phyloP scores from a whole-genome alignment of 2,329 filamentous ascomycete species.

The Penicillium sp. region DNA sequence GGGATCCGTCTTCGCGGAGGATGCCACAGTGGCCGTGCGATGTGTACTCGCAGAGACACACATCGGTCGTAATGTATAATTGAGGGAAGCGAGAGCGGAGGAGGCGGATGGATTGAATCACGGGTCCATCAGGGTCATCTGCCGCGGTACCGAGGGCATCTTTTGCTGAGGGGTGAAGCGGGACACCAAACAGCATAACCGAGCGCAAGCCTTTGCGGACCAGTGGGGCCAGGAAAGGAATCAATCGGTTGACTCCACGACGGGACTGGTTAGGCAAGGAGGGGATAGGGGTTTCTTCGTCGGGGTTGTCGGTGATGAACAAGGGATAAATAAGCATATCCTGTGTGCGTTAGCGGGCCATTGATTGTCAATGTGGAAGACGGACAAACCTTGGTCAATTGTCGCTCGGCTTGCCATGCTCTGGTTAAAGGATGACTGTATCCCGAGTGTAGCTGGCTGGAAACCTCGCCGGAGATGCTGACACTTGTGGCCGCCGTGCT shows the following conservation, averaged over 20 bases:
- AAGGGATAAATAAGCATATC: constrained; percentile 98
- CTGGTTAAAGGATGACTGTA: constrained; percentile 79
- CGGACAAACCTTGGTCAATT: constrained; percentile 73
- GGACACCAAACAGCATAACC: constrained; percentile 95
- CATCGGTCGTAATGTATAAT: constrained; percentile 87
- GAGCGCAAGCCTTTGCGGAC: constrained; percentile 87
- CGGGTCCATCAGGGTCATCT: constrained; percentile 89
- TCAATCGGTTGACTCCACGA: constrained; percentile 80
- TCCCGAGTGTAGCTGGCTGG: constrained; percentile 79
- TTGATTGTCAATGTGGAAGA: background rate
- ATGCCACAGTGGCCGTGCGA: constrained; percentile 98
- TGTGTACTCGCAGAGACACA: constrained; percentile 98
- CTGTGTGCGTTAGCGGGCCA: constrained; percentile 46
- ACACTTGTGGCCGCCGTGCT: constrained; percentile 53
- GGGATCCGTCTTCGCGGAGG: constrained; percentile 82
- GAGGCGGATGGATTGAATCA: constrained; percentile 82
- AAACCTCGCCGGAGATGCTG: constrained; percentile 66
- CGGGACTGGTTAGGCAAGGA: constrained; percentile 90
- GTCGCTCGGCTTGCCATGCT: constrained; percentile 80
- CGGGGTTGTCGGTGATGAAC: constrained; percentile 91
- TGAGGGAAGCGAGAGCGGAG: constrained; percentile 83
- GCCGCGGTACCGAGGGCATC: constrained; percentile 89
- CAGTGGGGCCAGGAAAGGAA: constrained; percentile 82
- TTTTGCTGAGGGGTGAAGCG: constrained; percentile 76
- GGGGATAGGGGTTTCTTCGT: constrained; percentile 87